Percentiles rank a stretch among this genome's conserved stretches.
Conservation (phyloP, 805 yeast genomes). For the Candida tallmaniae region DNA sequence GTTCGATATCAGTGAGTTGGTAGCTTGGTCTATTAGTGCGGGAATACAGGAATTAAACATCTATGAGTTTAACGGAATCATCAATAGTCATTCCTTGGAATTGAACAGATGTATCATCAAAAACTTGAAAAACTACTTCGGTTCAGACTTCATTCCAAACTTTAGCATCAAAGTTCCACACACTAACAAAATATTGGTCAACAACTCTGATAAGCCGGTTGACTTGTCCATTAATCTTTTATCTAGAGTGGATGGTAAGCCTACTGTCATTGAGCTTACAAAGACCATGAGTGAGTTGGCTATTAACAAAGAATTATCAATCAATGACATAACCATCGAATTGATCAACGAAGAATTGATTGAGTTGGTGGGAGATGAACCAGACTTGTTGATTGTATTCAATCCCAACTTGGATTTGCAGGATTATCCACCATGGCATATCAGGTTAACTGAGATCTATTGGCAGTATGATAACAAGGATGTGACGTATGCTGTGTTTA, state of each 20-base stretch:
- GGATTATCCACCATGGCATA: constrained; percentile 98
- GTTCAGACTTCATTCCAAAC: constrained; percentile 60
- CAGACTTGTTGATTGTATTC: constrained; percentile 80
- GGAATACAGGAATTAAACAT: constrained; percentile 70
- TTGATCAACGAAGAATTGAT: constrained; percentile 69
- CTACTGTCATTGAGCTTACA: constrained; percentile 84
- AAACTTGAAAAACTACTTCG: constrained; percentile 69
- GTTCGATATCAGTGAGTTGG: constrained; percentile 69
- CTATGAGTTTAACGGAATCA: constrained; percentile 74
- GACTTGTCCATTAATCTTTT: constrained; percentile 65
- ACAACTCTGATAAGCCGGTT: constrained; percentile 23
- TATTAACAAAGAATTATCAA: constrained; percentile 50
- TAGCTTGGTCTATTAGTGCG: constrained; percentile 87
- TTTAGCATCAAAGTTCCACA: constrained; percentile 67
- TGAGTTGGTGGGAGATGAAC: constrained; percentile 84
- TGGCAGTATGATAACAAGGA: constrained; percentile 84
- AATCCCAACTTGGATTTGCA: constrained; percentile 86
- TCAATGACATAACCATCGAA: constrained; percentile 67
- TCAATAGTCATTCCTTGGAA: constrained; percentile 47
- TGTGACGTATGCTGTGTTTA: constrained; percentile 78
- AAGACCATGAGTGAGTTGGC: constrained; percentile 79
- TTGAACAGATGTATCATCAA: constrained; percentile 52
- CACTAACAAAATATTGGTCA: constrained; percentile 43
- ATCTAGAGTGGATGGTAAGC: constrained; percentile 79
- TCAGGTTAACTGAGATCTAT: constrained; percentile 82